Conservation (phyloP, 331 rosid genomes). For the Acacia pycnantha region DNA sequence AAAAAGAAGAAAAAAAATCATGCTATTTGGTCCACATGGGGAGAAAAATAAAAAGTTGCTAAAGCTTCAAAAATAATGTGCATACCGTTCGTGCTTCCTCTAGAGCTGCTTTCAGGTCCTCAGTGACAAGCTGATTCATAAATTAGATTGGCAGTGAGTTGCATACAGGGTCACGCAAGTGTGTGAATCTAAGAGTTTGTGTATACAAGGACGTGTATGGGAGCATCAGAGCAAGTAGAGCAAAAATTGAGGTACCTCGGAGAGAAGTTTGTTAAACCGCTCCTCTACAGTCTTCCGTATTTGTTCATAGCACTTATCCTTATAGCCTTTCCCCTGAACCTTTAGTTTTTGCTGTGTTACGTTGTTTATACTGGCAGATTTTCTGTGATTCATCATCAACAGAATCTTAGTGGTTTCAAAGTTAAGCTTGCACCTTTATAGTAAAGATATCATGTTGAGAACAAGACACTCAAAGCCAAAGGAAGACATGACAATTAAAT, state of each 20-base stretch:
- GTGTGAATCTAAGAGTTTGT: not conserved
- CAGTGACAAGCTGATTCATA: slow-evolving; percentile 73
- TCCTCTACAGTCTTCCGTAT: slow-evolving; percentile 89
- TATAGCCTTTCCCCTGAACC: slow-evolving; percentile 87
- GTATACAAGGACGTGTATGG: not conserved
- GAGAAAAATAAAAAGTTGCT: not conserved
- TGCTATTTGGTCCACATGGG: not conserved
- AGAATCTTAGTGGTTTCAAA: slow-evolving; percentile 1
- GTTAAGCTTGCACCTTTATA: not conserved
- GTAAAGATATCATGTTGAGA: slow-evolving; percentile 8
- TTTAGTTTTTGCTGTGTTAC: slow-evolving; percentile 73
- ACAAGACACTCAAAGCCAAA: not conserved
- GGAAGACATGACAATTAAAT: not conserved
- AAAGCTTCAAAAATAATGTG: slow-evolving; percentile 21
- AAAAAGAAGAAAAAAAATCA: not conserved
- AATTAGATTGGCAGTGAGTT: slow-evolving; percentile 35
- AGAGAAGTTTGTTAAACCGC: slow-evolving; percentile 84
- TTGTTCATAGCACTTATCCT: slow-evolving; percentile 94
- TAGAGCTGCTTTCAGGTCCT: slow-evolving; percentile 92
- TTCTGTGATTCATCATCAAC: slow-evolving; percentile 47
- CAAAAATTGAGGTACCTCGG: slow-evolving; percentile 51
- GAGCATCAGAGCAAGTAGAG: slow-evolving; percentile 1
- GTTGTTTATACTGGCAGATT: slow-evolving; percentile 58
- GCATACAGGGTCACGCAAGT: not conserved
- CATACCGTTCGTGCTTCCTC: slow-evolving; percentile 91